These are phyloP conservation scores for Sarocladium oryzae DNA, from an alignment of 2,329 filamentous ascomycete genomes.

Conservation along the genomic window DNA sequence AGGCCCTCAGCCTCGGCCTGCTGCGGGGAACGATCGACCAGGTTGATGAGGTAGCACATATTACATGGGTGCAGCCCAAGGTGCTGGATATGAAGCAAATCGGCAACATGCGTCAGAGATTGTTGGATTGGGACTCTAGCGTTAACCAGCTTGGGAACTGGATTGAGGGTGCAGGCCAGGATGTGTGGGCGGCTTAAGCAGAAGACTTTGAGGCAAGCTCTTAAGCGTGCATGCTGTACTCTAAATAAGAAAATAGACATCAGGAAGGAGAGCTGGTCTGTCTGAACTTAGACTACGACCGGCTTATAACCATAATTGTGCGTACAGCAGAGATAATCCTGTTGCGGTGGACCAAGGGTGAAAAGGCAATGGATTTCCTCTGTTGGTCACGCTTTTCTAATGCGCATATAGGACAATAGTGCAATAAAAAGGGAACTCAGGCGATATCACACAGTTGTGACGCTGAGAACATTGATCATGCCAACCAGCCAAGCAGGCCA, in stretches of 20 bases:
- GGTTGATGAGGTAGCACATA: slow-evolving; percentile 86
- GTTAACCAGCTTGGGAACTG: slow-evolving; percentile 95
- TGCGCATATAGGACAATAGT: not conserved
- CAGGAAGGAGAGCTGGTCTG: not conserved
- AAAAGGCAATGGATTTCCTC: too few relatives aligned
- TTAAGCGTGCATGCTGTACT: slow-evolving; percentile 10
- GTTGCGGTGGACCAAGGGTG: too few relatives aligned
- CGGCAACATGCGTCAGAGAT: slow-evolving; percentile 76
- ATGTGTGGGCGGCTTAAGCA: slow-evolving; percentile 81
- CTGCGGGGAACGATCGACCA: slow-evolving; percentile 92
- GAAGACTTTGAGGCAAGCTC: slow-evolving; percentile 12
- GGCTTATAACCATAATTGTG: too few relatives aligned
- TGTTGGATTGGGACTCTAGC: slow-evolving; percentile 92
- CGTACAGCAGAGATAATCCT: too few relatives aligned
- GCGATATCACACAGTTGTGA: not conserved
- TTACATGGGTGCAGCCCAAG: slow-evolving; percentile 99
- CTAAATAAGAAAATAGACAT: slow-evolving; percentile 8
- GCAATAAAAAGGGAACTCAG: not conserved
- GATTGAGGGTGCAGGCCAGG: slow-evolving; percentile 90
- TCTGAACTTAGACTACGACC: not conserved
- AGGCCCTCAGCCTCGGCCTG: slow-evolving; percentile 89
- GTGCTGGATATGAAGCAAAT: slow-evolving; percentile 95
- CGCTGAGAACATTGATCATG: slow-evolving; percentile 45
- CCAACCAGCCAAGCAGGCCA: slow-evolving; percentile 84
- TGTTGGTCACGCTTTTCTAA: slow-evolving; percentile 4